Conservation (phyloP, 2,329 filamentous ascomycete species). For the Alternaria brassicae region DNA sequence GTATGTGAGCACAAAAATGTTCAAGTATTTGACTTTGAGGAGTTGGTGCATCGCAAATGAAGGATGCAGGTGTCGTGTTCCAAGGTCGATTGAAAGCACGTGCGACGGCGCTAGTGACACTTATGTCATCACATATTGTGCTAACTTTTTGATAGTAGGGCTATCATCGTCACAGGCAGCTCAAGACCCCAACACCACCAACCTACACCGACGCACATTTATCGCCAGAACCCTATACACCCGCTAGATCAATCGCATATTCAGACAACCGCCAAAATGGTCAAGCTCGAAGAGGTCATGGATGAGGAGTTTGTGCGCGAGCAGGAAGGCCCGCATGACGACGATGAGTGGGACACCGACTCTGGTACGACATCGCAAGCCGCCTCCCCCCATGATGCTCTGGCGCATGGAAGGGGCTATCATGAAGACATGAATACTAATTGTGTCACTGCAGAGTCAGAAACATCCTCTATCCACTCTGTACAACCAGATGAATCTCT, state of each 20-base stretch:
- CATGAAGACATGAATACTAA: neutral
- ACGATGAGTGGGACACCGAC: constrained; percentile 90
- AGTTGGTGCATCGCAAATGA: neutral
- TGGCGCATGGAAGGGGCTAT: neutral
- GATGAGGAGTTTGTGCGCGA: constrained; percentile 89
- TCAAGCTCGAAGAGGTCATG: constrained; percentile 94
- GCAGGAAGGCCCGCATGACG: constrained; percentile 72
- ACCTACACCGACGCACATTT: constrained; percentile 6
- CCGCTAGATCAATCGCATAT: neutral
- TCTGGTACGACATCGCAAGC: constrained; percentile 68
- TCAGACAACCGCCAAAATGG: constrained; percentile 68
- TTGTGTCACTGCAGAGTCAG: constrained; percentile 70
- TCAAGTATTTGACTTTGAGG: neutral
- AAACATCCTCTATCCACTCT: constrained; percentile 68
- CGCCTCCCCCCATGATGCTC: constrained; percentile 62
- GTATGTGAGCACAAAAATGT: neutral
- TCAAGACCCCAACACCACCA: constrained; percentile 13
- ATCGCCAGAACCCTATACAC: neutral
- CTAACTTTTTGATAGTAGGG: constrained; percentile 7
- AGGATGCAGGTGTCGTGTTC: neutral
- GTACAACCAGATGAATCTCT: constrained; percentile 53
- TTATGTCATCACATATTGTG: constrained; percentile 5
- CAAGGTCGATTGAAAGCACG: neutral
- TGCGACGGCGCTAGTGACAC: neutral
- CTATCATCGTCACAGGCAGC: constrained; percentile 15